A percentile compares a stretch with the other conserved stretches of the same genome.
These are phyloP conservation scores for Plasmodium coatneyi DNA, from an alignment of 169 alveolate species.

Conservation along the genomic window DNA sequence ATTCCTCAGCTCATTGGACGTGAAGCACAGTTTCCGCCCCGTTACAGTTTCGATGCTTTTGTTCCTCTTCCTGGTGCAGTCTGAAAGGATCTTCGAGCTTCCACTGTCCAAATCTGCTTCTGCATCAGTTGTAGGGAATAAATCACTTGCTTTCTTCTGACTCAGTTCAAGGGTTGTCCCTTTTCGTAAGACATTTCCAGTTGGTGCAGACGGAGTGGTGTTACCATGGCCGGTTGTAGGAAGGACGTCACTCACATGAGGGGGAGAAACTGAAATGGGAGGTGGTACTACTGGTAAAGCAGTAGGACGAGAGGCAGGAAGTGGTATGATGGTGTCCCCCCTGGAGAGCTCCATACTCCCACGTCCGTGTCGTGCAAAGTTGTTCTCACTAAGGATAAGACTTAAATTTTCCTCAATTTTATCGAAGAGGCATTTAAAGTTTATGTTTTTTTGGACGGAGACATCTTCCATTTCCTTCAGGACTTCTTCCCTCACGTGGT, in stretches of 20 bases:
- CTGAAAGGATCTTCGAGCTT: neutral
- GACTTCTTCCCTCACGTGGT: neutral
- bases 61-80: conserved; percentile 3
- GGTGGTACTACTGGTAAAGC: neutral
- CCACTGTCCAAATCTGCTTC: neutral
- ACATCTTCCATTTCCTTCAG: conserved; percentile 28
- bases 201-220: neutral
- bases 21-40: neutral
- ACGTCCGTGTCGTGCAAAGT: neutral
- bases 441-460: neutral
- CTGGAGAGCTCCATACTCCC: conserved; percentile 4
- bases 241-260: neutral
- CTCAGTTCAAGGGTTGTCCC: neutral
- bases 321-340: neutral
- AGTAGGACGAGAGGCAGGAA: neutral
- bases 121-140: neutral
- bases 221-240: neutral
- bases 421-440: conserved; percentile 39
- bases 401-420: conserved; percentile 14
- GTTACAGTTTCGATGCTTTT: neutral
- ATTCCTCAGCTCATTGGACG: neutral
- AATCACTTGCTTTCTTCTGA: neutral
- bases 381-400: neutral
- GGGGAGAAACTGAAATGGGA: neutral
- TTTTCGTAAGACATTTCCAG: neutral